Conservation (phyloP, 208 protist genomes). For the Leishmania turanica region DNA sequence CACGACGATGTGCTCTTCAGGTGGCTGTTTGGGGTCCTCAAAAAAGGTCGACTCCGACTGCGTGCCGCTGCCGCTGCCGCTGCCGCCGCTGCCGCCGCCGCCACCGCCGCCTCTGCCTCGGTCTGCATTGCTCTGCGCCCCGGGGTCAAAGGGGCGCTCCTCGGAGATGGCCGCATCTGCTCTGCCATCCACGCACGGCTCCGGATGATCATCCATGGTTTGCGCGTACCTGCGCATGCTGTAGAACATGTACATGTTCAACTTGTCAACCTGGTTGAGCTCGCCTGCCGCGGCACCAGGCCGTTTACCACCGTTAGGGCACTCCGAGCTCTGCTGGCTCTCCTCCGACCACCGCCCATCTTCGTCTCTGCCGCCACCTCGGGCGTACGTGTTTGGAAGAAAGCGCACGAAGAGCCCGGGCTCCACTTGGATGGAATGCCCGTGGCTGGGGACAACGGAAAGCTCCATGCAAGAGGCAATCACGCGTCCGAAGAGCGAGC, state of each 20-base stretch:
- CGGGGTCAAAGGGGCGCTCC: conserved; percentile 20
- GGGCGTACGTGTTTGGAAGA: conserved; percentile 1
- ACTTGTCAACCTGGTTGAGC: conserved; percentile 11
- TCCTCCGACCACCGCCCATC: background rate
- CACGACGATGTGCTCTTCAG: conserved; percentile 28
- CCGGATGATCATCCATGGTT: conserved; percentile 24
- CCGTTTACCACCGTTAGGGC: background rate
- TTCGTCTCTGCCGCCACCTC: background rate
- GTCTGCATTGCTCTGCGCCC: background rate
- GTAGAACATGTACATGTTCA: conserved; percentile 33
- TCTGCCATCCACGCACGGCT: conserved; percentile 10
- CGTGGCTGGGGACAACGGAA: conserved; percentile 42
- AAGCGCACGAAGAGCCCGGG: conserved; percentile 63
- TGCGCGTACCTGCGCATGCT: conserved; percentile 29
- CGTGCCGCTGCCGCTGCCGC: background rate
- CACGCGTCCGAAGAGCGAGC: conserved; percentile 27
- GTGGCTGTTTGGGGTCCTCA: conserved; percentile 6
- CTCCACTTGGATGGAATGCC: conserved; percentile 72
- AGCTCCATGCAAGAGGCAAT: conserved; percentile 38
- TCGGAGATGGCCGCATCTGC: conserved; percentile 23
- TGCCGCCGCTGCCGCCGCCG: background rate
- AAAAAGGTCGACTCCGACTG: conserved; percentile 20
- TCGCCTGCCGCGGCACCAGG: background rate
- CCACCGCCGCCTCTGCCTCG: background rate
- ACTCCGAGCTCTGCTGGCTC: background rate